These are phyloP conservation scores for Neonectria punicea DNA, from an alignment of 2,329 filamentous ascomycete species.

Conservation along the genomic window DNA sequence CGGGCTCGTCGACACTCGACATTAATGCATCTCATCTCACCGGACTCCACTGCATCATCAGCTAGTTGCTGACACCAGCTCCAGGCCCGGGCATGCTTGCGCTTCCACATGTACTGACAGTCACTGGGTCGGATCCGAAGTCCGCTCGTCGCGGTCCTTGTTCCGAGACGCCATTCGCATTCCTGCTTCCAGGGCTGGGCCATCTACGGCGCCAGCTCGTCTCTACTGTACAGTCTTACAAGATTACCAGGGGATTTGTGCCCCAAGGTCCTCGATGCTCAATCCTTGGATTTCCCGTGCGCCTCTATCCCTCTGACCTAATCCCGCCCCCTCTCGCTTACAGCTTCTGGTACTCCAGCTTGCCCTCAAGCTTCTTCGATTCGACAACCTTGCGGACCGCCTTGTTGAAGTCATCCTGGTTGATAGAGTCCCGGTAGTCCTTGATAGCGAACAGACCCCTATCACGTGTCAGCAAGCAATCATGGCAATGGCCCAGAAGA, in stretches of 20 bases:
- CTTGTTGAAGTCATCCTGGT: constrained; percentile 99
- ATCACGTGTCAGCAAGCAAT: constrained; percentile 41
- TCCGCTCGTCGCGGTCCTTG: constrained; percentile 14
- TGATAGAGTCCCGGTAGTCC: constrained; percentile 94
- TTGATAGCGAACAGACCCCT: constrained; percentile 98
- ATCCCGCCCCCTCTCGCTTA: constrained; percentile 54
- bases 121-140: constrained; percentile 9
- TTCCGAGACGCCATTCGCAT: constrained; percentile 41
- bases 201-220: constrained; percentile 33
- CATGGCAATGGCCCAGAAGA: not conserved
- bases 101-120: not conserved
- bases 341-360: constrained; percentile 96
- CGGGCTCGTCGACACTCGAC: not conserved
- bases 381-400: constrained; percentile 97
- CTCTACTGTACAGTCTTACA: constrained; percentile 46
- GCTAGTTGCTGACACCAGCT: constrained; percentile 15
- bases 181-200: constrained; percentile 40
- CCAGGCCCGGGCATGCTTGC: not conserved
- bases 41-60: constrained; percentile 12
- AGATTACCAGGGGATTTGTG: constrained; percentile 35
- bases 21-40: constrained; percentile 6
- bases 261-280: constrained; percentile 26
- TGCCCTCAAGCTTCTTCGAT: constrained; percentile 97
- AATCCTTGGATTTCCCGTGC: constrained; percentile 24
- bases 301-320: constrained; percentile 23